Base-by-base conservation (phyloP, 148 eudicot genomes). In the Rheum nobile region DNA sequence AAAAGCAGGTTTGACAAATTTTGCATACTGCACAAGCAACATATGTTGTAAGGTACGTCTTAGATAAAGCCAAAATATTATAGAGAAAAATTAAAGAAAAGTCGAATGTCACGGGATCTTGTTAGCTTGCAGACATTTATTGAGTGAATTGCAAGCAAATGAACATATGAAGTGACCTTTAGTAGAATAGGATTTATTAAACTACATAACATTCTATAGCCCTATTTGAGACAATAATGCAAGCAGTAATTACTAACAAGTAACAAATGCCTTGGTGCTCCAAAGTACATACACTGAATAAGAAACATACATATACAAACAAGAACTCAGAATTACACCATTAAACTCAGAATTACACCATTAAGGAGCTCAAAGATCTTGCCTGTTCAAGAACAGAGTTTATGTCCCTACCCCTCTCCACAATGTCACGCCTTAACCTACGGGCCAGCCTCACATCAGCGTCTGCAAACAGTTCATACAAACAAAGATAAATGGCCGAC, bases 381-480 rank as follows among this genome's bases (percentile, higher is more conserved):
- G 83, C 98, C 92, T 93, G 98, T 78, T 90, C 98, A 77, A 93
- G 98, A 72, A 93, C 96, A 77, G 96, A 93, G 79, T 87, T 83
- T 72, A 93, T 77, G 74, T 93, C 98, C 82, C 98, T 87, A 83
- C 98, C 96, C 96, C 98, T 90, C 80, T 93, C 98, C 77, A 90
- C 90, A 41, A 89, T 93, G 81, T 93, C 98, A 73, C 98, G 98
- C 76, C 92, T 84, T 76, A 93, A 90, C 84, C 98, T 87, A 80
- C 98, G 98, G 73, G 96, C 98, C 78, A 93, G 92, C 80, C 98
- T 93, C 82, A 93, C 98, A 80, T 93, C 98, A 86, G 96, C 89
- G 83, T 93, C 97, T 92, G 84, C 67, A 76, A 72, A 8, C 48
- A 75, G 35, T 28, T 43, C 29, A 75, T 65, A 74, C 14, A 61